phyloP scores from a whole-genome alignment of 768 basidiomycete genomes.

The Calocybe cyanea region DNA sequence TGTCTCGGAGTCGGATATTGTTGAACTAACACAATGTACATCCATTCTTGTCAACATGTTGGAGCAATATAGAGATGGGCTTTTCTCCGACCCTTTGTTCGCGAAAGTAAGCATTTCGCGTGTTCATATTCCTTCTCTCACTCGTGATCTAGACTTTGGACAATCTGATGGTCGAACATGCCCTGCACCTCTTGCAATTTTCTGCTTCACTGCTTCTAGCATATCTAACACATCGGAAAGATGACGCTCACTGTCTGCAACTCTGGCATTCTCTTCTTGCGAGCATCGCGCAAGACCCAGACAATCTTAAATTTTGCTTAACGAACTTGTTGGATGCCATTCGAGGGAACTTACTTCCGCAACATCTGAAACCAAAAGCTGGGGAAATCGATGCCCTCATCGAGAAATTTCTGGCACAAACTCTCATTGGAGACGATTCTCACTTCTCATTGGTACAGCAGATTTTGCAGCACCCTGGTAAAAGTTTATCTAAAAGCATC shows the following conservation, averaged over 20 bases:
- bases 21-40: slow-evolving; percentile 4
- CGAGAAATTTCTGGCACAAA: slow-evolving; percentile 33
- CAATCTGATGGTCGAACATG: slow-evolving; percentile 32
- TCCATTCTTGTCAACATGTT: slow-evolving; percentile 40
- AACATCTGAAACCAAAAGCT: slow-evolving; percentile 38
- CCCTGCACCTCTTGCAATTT: slow-evolving; percentile 33
- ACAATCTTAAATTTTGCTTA: slow-evolving; percentile 27
- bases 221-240: slow-evolving; percentile 47
- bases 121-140: neutral
- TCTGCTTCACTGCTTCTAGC: slow-evolving; percentile 44
- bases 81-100: slow-evolving; percentile 44
- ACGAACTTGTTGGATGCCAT: slow-evolving; percentile 38
- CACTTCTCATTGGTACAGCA: slow-evolving; percentile 31
- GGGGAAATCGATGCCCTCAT: slow-evolving; percentile 44
- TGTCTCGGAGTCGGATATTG: too few species aligned
- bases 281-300: slow-evolving; percentile 31
- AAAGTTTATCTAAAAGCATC: neutral
- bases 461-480: slow-evolving; percentile 40
- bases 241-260: slow-evolving; percentile 22
- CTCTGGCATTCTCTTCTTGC: slow-evolving; percentile 51
- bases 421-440: slow-evolving; percentile 25
- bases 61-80: slow-evolving; percentile 44
- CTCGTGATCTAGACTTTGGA: slow-evolving; percentile 40
- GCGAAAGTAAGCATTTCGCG: slow-evolving; percentile 35
- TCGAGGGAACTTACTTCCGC: slow-evolving; percentile 34